phyloP scores from a whole-genome alignment of 2,329 filamentous ascomycete species.

The Rhinocladiella mackenziei region DNA sequence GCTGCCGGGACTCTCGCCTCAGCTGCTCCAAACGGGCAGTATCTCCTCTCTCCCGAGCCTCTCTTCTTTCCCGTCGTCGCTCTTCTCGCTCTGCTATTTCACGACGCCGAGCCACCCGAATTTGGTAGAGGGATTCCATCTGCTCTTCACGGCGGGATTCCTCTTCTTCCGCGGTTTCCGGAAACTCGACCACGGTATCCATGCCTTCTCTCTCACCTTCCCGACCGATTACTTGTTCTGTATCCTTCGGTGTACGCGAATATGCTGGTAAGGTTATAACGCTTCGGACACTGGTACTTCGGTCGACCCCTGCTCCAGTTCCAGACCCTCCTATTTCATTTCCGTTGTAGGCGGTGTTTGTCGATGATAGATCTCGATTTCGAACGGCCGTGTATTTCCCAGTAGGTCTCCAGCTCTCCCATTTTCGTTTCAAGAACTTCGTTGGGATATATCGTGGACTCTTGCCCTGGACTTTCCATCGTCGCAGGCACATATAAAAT shows the following conservation, averaged over 20 bases:
- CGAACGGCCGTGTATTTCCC: slow-evolving; percentile 26
- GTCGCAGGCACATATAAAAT: slow-evolving; percentile 22
- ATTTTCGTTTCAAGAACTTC: slow-evolving; percentile 25
- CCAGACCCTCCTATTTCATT: slow-evolving; percentile 14
- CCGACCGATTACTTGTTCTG: slow-evolving; percentile 76
- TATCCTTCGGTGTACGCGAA: slow-evolving; percentile 64
- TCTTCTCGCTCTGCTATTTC: slow-evolving; percentile 75
- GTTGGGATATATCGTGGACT: slow-evolving; percentile 23
- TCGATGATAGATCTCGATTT: slow-evolving; percentile 19
- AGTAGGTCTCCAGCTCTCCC: slow-evolving; percentile 26
- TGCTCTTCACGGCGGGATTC: slow-evolving; percentile 76
- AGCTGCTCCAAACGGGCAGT: slow-evolving; percentile 63
- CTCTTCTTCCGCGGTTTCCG: slow-evolving; percentile 73
- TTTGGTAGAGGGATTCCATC: slow-evolving; percentile 90
- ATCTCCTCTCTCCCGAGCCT: slow-evolving; percentile 70
- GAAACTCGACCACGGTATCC: slow-evolving; percentile 82
- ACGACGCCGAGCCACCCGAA: slow-evolving; percentile 70
- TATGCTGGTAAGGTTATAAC: slow-evolving; percentile 92
- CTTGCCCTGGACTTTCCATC: slow-evolving; percentile 20
- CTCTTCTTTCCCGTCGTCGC: slow-evolving; percentile 63
- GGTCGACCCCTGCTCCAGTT: slow-evolving; percentile 56
- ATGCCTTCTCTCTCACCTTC: slow-evolving; percentile 91
- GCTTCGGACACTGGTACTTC: slow-evolving; percentile 83
- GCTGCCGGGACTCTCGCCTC: slow-evolving; percentile 52
- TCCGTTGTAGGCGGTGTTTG: slow-evolving; percentile 22